Percentiles rank a stretch among this genome's conserved stretches.
These are phyloP conservation scores for Aphanomyces astaci DNA, from an alignment of 352 stramenopile species.

Conservation along the genomic window DNA sequence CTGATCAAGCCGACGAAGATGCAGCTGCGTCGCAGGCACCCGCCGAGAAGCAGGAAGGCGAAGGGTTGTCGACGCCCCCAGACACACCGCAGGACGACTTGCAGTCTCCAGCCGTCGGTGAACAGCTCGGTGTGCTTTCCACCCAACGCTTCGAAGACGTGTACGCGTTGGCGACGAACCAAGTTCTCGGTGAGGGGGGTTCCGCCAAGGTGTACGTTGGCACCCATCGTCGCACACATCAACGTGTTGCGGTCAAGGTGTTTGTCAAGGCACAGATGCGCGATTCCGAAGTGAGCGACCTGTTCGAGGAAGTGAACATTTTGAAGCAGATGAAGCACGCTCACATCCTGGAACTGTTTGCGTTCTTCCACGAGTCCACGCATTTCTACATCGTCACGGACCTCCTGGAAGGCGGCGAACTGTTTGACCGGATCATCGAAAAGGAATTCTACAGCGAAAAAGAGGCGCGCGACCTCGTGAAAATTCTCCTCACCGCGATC, in stretches of 20 bases:
- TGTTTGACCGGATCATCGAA: constrained; percentile 83
- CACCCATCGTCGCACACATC: constrained; percentile 35
- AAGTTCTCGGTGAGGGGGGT: constrained; percentile 44
- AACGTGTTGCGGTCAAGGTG: constrained; percentile 64
- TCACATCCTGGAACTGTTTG: constrained; percentile 85
- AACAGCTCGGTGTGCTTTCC: background rate
- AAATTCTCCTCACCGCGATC: constrained; percentile 72
- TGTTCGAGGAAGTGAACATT: constrained; percentile 48
- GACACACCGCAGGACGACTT: constrained; percentile 4
- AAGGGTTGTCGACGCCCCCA: constrained; percentile 9
- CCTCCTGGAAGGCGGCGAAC: constrained; percentile 82
- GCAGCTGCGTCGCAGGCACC: background rate
- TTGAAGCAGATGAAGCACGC: constrained; percentile 79
- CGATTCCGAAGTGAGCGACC: constrained; percentile 43
- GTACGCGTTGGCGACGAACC: constrained; percentile 39
- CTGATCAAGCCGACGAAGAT: constrained; percentile 3
- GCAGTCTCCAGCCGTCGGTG: constrained; percentile 7
- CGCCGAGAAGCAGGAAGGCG: constrained; percentile 1
- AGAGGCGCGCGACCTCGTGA: constrained; percentile 68
- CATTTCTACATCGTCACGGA: constrained; percentile 98
- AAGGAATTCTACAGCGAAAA: constrained; percentile 82
- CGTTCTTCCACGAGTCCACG: constrained; percentile 85
- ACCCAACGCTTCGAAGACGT: constrained; percentile 46
- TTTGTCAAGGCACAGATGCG: constrained; percentile 76
- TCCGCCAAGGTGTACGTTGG: constrained; percentile 48